Evolutionary conservation across 169 alveolate genomes (phyloP).

Genomic region (Pseudocohnilembus persalinus): DNA sequence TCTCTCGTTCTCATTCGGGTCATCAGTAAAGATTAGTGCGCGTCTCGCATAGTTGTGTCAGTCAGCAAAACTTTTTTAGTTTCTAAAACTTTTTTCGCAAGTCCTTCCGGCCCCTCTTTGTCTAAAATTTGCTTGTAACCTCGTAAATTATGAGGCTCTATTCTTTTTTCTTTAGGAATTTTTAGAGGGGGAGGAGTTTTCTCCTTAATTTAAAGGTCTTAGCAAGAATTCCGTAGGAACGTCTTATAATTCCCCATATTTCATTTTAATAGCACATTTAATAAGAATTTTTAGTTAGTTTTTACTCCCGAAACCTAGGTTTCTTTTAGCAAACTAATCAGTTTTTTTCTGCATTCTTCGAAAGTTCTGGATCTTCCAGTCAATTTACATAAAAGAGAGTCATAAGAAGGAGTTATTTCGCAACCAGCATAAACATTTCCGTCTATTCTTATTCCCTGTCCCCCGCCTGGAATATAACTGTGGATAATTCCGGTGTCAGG

Average conservation of each 20-base stretch:
- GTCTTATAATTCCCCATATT: neutral
- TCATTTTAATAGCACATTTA: slow-evolving; percentile 28
- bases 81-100: neutral
- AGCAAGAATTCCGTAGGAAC: neutral
- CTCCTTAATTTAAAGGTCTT: neutral
- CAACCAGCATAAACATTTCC: slow-evolving; percentile 65
- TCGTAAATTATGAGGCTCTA: neutral
- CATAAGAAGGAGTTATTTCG: slow-evolving; percentile 64
- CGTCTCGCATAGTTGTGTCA: neutral
- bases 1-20: neutral
- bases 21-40: neutral
- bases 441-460: slow-evolving; percentile 55
- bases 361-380: slow-evolving; percentile 37
- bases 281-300: slow-evolving; percentile 51
- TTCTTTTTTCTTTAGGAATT: neutral
- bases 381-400: slow-evolving; percentile 58
- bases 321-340: slow-evolving; percentile 30
- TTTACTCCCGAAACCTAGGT: slow-evolving; percentile 65
- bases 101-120: neutral
- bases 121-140: neutral
- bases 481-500: slow-evolving; percentile 63
- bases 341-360: slow-evolving; percentile 46
- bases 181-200: neutral
- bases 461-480: slow-evolving; percentile 46
- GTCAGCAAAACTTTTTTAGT: neutral